A percentile compares a stretch with the other conserved stretches of the same genome.
phyloP scores from a whole-genome alignment of 176 grass and related monocot genomes.

The Eragrostis nindensis region DNA sequence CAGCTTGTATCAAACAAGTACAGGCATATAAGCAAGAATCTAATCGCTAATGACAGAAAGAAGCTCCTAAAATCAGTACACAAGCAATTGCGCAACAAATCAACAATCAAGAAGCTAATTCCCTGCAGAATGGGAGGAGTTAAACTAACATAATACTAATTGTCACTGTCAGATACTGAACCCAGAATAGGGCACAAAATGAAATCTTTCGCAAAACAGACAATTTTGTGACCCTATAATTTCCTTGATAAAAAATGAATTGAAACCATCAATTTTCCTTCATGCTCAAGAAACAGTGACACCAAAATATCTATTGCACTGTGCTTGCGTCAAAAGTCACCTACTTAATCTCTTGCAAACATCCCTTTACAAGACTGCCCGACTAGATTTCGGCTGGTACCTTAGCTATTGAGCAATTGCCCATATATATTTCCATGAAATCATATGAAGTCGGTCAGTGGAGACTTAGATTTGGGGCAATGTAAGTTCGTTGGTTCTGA shows the following conservation, averaged over 20 bases:
- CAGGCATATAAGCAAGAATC: not conserved
- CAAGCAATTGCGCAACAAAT: not conserved
- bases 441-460: not conserved
- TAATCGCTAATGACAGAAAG: not conserved
- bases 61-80: not conserved
- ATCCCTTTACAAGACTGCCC: too few relatives aligned
- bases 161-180: not conserved
- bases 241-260: not conserved
- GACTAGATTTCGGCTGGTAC: too few relatives aligned
- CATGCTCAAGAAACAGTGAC: not conserved
- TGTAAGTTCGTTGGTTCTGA: not conserved
- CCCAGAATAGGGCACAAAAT: not conserved
- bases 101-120: not conserved
- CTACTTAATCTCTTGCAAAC: not conserved
- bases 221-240: not conserved
- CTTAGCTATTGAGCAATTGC: not conserved
- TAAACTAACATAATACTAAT: not conserved
- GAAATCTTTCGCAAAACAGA: not conserved
- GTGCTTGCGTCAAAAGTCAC: not conserved
- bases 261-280: not conserved
- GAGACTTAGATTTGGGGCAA: not conserved
- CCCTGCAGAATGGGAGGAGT: not conserved
- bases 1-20: not conserved
- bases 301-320: not conserved
- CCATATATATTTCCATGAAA: not conserved